phyloP scores from a whole-genome alignment of 441 rosid genomes.

The Aquilaria agallochum region DNA sequence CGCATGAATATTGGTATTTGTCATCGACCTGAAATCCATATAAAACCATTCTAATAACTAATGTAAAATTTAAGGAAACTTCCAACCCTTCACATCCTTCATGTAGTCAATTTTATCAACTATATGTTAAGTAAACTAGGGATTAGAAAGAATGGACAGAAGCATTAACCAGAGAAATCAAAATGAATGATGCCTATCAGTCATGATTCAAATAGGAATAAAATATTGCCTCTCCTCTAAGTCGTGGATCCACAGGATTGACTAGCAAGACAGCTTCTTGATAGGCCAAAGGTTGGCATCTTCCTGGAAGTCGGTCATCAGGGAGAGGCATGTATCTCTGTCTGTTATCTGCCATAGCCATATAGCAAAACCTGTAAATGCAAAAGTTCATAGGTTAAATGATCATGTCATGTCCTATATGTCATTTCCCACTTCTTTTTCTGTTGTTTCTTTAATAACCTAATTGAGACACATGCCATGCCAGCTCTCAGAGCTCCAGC shows the following conservation, averaged over 20 bases:
- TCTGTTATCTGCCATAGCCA: constrained; percentile 86
- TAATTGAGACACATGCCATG: background rate
- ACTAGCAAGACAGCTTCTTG: constrained; percentile 81
- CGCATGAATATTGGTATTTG: constrained; percentile 71
- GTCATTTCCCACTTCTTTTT: background rate
- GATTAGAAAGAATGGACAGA: constrained; percentile 1
- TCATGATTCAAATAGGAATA: background rate
- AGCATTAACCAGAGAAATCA: background rate
- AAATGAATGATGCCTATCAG: too few species aligned
- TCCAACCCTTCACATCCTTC: constrained; percentile 6
- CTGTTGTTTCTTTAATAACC: background rate
- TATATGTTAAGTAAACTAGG: background rate
- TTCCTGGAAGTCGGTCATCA: constrained; percentile 65
- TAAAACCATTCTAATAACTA: constrained; percentile 7
- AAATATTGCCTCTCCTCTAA: constrained; percentile 66
- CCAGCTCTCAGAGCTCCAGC: background rate
- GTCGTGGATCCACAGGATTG: constrained; percentile 62
- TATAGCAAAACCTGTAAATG: constrained; percentile 67
- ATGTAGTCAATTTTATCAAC: constrained; percentile 5
- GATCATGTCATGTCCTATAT: background rate
- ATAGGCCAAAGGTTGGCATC: constrained; percentile 72
- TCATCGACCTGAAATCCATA: constrained; percentile 54
- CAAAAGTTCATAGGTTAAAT: constrained; percentile 11
- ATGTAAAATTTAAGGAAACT: background rate
- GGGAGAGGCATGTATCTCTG: constrained; percentile 88